phyloP scores from a whole-genome alignment of 352 stramenopile species.

The Plasmopara muralis region DNA sequence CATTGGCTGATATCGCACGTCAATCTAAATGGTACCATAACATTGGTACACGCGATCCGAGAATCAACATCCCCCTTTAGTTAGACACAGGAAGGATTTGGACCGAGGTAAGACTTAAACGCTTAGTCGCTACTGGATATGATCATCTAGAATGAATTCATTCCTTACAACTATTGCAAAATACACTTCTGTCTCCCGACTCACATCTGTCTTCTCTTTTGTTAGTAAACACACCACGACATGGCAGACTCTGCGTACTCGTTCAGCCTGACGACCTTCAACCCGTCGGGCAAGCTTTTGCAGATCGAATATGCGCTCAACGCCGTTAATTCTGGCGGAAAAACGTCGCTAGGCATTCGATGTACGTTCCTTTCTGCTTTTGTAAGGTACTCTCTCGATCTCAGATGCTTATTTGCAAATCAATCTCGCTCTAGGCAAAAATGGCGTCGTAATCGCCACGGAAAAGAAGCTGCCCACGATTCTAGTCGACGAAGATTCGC shows the following conservation, averaged over 20 bases:
- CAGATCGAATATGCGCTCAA: conserved; percentile 99
- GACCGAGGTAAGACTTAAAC: conserved; percentile 25
- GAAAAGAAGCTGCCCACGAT: conserved; percentile 97
- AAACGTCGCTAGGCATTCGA: conserved; percentile 96
- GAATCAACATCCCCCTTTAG: conserved; percentile 19
- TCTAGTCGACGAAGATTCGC: conserved; percentile 92
- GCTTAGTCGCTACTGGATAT: conserved; percentile 1
- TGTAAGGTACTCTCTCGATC: not conserved
- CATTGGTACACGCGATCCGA: conserved; percentile 16
- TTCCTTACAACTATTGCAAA: not conserved
- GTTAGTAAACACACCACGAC: conserved; percentile 12
- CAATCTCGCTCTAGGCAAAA: conserved; percentile 80
- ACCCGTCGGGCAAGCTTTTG: conserved; percentile 97
- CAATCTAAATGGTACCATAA: conserved; percentile 8
- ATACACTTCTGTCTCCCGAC: too few relatives aligned
- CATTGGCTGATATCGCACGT: conserved; percentile 10
- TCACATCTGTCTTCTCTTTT: not conserved
- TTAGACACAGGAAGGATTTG: conserved; percentile 24
- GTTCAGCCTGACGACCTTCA: conserved; percentile 99
- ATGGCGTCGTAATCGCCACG: conserved; percentile 98
- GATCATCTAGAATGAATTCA: not conserved
- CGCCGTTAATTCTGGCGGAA: conserved; percentile 95
- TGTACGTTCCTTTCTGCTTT: conserved; percentile 38
- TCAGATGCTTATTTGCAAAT: not conserved
- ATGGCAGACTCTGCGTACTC: conserved; percentile 98